phyloP scores from a whole-genome alignment of 2,329 filamentous ascomycete genomes.

The Sclerotinia minor region DNA sequence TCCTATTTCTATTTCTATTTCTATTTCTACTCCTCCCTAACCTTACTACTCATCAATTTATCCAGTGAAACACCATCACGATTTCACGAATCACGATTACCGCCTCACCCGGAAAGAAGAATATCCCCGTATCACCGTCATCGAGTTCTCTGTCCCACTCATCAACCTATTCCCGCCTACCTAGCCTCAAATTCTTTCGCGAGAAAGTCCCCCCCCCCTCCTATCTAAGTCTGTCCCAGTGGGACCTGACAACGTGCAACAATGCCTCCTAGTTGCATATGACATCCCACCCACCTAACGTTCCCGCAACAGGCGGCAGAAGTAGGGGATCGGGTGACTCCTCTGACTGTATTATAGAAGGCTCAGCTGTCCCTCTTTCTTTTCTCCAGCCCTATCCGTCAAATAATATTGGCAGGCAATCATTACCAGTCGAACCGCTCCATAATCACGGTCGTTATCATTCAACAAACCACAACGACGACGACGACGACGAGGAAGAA shows the following conservation, averaged over 20 bases:
- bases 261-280: slow-evolving; percentile 25
- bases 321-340: slow-evolving; percentile 21
- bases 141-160: slow-evolving; percentile 7
- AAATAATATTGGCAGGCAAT: neutral
- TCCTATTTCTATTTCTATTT: neutral
- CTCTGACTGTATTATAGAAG: slow-evolving; percentile 21
- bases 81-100: neutral
- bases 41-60: neutral
- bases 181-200: neutral
- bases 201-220: slow-evolving; percentile 1
- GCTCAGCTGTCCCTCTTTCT: slow-evolving; percentile 16
- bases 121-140: neutral
- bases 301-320: slow-evolving; percentile 25
- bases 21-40: neutral
- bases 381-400: slow-evolving; percentile 2
- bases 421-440: neutral
- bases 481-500: slow-evolving; percentile 30
- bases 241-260: slow-evolving; percentile 22
- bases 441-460: neutral
- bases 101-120: slow-evolving; percentile 1
- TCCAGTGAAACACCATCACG: neutral
- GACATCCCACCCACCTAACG: slow-evolving; percentile 18
- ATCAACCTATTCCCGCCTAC: neutral
- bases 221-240: slow-evolving; percentile 12
- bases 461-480: slow-evolving; percentile 22